These are phyloP conservation scores for Rusavskia elegans DNA, from an alignment of 495 filamentous ascomycete species.

Conservation along the genomic window DNA sequence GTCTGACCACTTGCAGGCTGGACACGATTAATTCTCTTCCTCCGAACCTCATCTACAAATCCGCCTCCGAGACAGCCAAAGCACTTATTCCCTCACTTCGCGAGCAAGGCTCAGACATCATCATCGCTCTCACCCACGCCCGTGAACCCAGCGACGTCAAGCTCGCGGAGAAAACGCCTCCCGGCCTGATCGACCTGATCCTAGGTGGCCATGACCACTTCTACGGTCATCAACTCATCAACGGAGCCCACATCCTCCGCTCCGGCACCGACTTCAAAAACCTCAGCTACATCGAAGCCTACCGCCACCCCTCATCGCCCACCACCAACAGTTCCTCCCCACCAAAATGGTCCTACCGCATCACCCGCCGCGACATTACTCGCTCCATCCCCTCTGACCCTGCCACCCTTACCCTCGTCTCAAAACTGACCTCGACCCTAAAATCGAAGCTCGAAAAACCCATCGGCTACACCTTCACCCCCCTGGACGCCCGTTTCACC, in stretches of 20 bases:
- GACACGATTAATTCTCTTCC: conserved; percentile 78
- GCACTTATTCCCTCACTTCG: conserved; percentile 54
- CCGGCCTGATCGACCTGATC: conserved; percentile 64
- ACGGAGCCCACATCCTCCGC: conserved; percentile 63
- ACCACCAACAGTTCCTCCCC: too few relatives aligned
- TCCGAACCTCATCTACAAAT: conserved; percentile 63
- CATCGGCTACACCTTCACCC: conserved; percentile 61
- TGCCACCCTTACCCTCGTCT: conserved; percentile 38
- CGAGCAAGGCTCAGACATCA: conserved; percentile 61
- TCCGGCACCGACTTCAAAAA: conserved; percentile 86
- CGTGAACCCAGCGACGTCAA: conserved; percentile 77
- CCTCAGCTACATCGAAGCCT: conserved; percentile 66
- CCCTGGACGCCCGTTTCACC: conserved; percentile 71
- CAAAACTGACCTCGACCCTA: conserved; percentile 51
- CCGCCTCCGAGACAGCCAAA: conserved; percentile 52
- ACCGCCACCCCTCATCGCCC: not conserved
- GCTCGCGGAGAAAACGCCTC: conserved; percentile 48
- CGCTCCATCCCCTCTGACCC: conserved; percentile 46
- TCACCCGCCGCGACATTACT: conserved; percentile 55
- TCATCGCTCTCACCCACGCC: conserved; percentile 71
- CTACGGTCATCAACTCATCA: conserved; percentile 60
- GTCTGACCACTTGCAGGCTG: conserved; percentile 41
- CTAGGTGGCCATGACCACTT: conserved; percentile 85
- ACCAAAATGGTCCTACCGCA: conserved; percentile 55
- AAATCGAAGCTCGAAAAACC: conserved; percentile 66